phyloP scores from a whole-genome alignment of 345 rosid genomes.

The Hypericum perforatum region DNA sequence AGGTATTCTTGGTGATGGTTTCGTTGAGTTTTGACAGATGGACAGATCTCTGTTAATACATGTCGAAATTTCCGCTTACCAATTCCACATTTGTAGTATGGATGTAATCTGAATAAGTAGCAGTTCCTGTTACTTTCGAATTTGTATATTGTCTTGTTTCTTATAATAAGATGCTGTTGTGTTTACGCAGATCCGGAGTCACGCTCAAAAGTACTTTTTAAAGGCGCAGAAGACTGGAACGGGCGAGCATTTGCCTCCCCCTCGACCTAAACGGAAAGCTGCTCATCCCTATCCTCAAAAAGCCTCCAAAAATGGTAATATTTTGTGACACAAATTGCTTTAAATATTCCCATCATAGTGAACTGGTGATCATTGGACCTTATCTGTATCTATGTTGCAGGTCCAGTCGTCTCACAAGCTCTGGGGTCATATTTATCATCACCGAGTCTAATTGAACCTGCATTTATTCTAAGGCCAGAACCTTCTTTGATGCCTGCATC shows the following conservation, averaged over 20 bases:
- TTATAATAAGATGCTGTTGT: not conserved
- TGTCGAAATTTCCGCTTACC: not conserved
- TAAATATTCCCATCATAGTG: too few relatives aligned
- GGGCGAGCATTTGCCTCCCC: constrained; percentile 82
- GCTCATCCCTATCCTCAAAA: constrained; percentile 96
- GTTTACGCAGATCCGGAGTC: constrained; percentile 63
- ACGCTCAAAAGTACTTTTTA: constrained; percentile 84
- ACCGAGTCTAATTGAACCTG: constrained; percentile 35
- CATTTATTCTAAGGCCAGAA: constrained; percentile 40
- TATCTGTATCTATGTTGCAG: constrained; percentile 19
- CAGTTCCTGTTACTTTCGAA: too few relatives aligned
- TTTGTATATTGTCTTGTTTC: too few relatives aligned
- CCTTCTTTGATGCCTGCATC: constrained; percentile 45
- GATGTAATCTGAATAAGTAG: too few relatives aligned
- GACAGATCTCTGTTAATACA: not conserved
- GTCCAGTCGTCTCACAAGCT: constrained; percentile 30
- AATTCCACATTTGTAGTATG: not conserved
- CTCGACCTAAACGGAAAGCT: constrained; percentile 86
- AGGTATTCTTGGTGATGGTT: constrained; percentile 31
- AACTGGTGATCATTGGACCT: too few relatives aligned
- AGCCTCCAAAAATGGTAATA: constrained; percentile 57
- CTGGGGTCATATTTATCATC: constrained; percentile 40
- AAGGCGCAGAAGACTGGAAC: constrained; percentile 86
- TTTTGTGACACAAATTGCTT: not conserved
- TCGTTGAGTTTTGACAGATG: not conserved